Evolutionary conservation across 176 grass and related monocot species (phyloP).

Genomic region (Areca catechu): DNA sequence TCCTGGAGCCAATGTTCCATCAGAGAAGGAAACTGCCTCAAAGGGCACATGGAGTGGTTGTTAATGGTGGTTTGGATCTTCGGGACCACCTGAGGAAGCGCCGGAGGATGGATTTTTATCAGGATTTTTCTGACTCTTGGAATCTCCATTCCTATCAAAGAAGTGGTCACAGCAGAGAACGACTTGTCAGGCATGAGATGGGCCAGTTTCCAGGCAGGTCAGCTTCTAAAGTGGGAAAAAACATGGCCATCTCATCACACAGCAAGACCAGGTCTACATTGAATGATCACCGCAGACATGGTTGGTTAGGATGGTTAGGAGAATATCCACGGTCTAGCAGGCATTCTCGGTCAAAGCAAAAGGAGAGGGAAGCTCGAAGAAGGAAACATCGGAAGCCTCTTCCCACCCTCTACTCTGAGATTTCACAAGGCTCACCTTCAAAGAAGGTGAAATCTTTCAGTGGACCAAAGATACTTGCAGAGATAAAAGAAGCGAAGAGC

Average conservation of each 20-base stretch:
- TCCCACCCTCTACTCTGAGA: conserved; percentile 1
- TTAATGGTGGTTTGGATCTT: no score
- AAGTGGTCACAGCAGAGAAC: conserved; percentile 23
- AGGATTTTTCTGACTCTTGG: conserved; percentile 14
- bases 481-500: conserved; percentile 43
- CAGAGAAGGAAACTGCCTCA: no score
- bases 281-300: no score
- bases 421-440: conserved; percentile 2
- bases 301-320: no score
- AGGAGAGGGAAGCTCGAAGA: conserved; percentile 26
- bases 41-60: no score
- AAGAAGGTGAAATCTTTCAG: conserved; percentile 23
- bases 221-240: conserved; percentile 1
- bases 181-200: conserved; percentile 18
- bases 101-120: not conserved
- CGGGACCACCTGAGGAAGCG: no score
- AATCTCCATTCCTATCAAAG: conserved; percentile 10
- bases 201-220: conserved; percentile 11
- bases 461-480: conserved; percentile 36
- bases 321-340: not conserved
- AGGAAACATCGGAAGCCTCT: conserved; percentile 13
- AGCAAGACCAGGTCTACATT: no score
- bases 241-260: no score
- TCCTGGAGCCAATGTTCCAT: not conserved
- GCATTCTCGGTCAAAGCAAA: conserved; percentile 13